phyloP scores from a whole-genome alignment of 139 green algal species.

The Mesotaenium endlicherianum region DNA sequence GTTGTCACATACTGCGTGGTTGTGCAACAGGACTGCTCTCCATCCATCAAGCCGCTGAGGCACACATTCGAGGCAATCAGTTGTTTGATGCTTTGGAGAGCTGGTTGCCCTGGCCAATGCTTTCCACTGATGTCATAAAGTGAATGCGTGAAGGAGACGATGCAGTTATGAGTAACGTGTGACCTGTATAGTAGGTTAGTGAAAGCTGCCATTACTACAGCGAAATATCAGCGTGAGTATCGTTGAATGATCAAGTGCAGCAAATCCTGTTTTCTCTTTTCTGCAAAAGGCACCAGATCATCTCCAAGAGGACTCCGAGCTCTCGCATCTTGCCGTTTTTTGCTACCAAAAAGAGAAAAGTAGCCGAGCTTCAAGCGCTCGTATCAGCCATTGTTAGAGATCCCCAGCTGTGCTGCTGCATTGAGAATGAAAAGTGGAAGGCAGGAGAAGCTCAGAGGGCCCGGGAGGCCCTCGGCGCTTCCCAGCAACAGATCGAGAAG shows the following conservation, averaged over 20 bases:
- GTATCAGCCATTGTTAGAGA: no score
- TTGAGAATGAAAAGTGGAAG: neutral
- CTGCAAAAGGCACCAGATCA: neutral
- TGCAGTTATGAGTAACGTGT: neutral
- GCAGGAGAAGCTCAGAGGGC: neutral
- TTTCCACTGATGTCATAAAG: neutral
- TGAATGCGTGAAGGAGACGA: neutral
- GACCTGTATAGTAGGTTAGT: neutral
- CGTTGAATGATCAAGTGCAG: neutral
- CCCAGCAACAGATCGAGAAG: neutral
- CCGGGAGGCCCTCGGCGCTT: neutral
- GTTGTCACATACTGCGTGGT: no score
- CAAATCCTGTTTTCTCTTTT: neutral
- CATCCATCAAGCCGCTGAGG: no score
- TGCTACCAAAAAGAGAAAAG: neutral
- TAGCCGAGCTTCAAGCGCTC: neutral
- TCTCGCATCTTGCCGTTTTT: neutral
- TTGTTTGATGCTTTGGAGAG: no score
- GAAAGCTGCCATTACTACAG: neutral
- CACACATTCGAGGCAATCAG: no score
- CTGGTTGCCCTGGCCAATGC: no score
- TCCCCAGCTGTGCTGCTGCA: no score
- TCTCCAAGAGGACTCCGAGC: neutral
- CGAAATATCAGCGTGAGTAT: no score
- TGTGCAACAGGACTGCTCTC: no score